Conservation (phyloP, 2,329 filamentous ascomycete genomes). For the Cladosporium sp. region DNA sequence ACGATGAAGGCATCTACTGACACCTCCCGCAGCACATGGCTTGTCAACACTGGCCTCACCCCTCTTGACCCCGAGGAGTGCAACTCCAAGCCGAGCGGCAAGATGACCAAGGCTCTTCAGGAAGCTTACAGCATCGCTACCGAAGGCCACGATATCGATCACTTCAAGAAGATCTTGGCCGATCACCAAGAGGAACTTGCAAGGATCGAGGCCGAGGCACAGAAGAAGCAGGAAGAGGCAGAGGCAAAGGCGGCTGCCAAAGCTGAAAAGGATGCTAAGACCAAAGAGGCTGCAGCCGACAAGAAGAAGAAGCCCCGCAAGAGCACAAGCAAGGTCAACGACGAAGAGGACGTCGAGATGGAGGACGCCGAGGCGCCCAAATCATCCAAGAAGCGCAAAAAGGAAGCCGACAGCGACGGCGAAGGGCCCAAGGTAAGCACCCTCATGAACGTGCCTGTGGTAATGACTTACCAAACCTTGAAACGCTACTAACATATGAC, state of each 20-base stretch:
- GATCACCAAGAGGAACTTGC: conserved; percentile 56
- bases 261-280: conserved; percentile 50
- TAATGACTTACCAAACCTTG: too few relatives aligned
- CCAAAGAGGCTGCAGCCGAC: conserved; percentile 55
- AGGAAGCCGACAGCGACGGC: conserved; percentile 63
- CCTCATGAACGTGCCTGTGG: not conserved
- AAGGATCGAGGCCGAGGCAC: conserved; percentile 39
- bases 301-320: conserved; percentile 39
- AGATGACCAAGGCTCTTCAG: conserved; percentile 77
- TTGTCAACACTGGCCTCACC: conserved; percentile 78
- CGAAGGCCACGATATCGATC: conserved; percentile 72
- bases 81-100: conserved; percentile 70
- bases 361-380: conserved; percentile 64
- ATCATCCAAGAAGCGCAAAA: conserved; percentile 78
- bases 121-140: conserved; percentile 79
- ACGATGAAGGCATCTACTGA: conserved; percentile 20
- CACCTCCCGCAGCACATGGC: conserved; percentile 72
- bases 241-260: conserved; percentile 44
- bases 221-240: conserved; percentile 35
- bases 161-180: conserved; percentile 78
- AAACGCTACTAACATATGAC: conserved; percentile 33
- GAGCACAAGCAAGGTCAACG: conserved; percentile 34
- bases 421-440: conserved; percentile 65
- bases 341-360: conserved; percentile 55
- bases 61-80: conserved; percentile 71